Evolutionary conservation across 768 basidiomycete genomes (phyloP).

Genomic region (Mycena filopes): DNA sequence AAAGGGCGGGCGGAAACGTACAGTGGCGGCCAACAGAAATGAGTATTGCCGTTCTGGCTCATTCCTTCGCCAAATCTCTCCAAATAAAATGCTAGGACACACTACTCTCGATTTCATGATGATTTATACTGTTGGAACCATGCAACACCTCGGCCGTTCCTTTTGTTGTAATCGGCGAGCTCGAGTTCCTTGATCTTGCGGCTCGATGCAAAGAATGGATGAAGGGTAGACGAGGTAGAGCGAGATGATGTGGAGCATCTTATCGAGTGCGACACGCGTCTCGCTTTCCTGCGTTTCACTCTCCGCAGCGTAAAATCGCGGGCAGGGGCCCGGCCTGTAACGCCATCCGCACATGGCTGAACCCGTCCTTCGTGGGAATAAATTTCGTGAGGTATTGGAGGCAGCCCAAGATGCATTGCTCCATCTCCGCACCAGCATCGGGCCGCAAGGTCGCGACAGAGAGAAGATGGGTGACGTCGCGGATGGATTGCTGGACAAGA

Average conservation of each 20-base stretch:
- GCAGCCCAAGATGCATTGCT: not conserved
- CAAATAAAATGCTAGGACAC: not conserved
- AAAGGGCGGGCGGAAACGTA: too few relatives aligned
- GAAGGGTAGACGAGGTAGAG: constrained; percentile 17
- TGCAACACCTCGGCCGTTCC: too few relatives aligned
- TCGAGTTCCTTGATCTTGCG: not conserved
- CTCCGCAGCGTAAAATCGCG: not conserved
- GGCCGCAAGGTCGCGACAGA: not conserved
- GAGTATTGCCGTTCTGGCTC: not conserved
- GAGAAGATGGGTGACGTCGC: not conserved
- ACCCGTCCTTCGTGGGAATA: constrained; percentile 3
- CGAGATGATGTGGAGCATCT: constrained; percentile 1
- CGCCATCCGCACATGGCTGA: not conserved
- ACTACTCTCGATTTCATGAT: not conserved
- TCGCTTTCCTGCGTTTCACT: not conserved
- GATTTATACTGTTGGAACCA: not conserved
- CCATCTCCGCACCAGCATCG: too few relatives aligned
- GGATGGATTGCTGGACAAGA: constrained; percentile 4
- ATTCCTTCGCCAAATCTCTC: not conserved
- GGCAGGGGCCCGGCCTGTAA: constrained; percentile 5
- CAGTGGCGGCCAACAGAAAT: not conserved
- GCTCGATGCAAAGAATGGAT: constrained; percentile 1
- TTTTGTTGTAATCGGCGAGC: too few relatives aligned
- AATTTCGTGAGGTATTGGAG: not conserved
- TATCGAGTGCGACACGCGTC: not conserved